These are phyloP conservation scores for Globisporangium heterothallicum DNA, from an alignment of 352 stramenopile species.

Conservation along the genomic window DNA sequence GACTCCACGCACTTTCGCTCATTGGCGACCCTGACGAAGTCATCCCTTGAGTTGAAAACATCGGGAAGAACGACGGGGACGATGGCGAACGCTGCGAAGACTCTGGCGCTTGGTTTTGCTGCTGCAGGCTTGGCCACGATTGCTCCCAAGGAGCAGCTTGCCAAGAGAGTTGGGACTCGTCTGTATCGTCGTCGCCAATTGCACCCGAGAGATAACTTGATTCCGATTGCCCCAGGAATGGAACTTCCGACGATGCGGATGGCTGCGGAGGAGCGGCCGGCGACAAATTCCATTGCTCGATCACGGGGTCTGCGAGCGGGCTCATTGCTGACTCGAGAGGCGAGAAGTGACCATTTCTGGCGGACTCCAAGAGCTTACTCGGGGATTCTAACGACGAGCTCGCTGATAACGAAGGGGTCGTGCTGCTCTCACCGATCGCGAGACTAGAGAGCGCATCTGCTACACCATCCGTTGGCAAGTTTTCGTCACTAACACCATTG, in stretches of 20 bases:
- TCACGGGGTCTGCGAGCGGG: constrained; percentile 57
- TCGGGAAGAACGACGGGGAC: constrained; percentile 46
- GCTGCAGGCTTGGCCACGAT: constrained; percentile 39
- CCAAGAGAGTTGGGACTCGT: constrained; percentile 39
- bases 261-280: constrained; percentile 39
- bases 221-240: constrained; percentile 38
- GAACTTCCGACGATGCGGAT: constrained; percentile 24
- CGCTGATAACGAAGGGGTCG: constrained; percentile 39
- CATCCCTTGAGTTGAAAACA: constrained; percentile 35
- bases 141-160: constrained; percentile 50
- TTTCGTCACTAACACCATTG: constrained; percentile 32
- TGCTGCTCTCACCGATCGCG: constrained; percentile 44
- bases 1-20: constrained; percentile 19
- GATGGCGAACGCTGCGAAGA: constrained; percentile 32
- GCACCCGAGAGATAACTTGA: constrained; percentile 37
- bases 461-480: constrained; percentile 35
- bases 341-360: constrained; percentile 40
- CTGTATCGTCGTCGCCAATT: constrained; percentile 21
- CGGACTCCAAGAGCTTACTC: constrained; percentile 36
- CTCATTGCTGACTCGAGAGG: constrained; percentile 51
- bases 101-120: constrained; percentile 20
- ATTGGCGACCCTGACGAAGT: constrained; percentile 4
- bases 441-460: constrained; percentile 68
- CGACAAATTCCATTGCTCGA: constrained; percentile 79
- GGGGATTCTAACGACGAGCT: constrained; percentile 51